phyloP scores from a whole-genome alignment of 1,139 yeast species.

The Hemisphaericaspora subhashii region DNA sequence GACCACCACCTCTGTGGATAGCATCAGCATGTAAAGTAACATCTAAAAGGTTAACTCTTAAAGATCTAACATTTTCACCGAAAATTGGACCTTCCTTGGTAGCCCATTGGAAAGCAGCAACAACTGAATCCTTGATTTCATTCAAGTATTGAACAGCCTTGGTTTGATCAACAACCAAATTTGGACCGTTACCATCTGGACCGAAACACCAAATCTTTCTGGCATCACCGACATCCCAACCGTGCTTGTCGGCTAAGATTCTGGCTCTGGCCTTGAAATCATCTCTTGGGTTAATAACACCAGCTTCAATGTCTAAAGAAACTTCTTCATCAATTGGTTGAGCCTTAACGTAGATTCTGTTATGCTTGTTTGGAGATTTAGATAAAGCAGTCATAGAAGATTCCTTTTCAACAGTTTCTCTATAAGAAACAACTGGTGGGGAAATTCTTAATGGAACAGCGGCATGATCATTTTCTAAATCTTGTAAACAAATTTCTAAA shows the following conservation, averaged over 20 bases:
- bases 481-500: constrained; percentile 95
- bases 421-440: constrained; percentile 97
- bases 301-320: constrained; percentile 86
- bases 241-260: constrained; percentile 97
- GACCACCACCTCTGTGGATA: constrained; percentile 99
- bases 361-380: constrained; percentile 99
- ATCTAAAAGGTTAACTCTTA: constrained; percentile 97
- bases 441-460: constrained; percentile 98
- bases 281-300: constrained; percentile 92
- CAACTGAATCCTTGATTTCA: constrained; percentile 99
- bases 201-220: constrained; percentile 99
- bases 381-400: constrained; percentile 96
- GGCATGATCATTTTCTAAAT: constrained; percentile 98
- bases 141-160: constrained; percentile 99
- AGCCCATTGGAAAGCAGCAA: constrained; percentile 99
- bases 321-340: constrained; percentile 95
- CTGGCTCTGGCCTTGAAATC: constrained; percentile 99
- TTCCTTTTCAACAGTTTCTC: constrained; percentile 95
- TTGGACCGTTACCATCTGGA: constrained; percentile 99
- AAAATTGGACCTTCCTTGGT: constrained; percentile 99
- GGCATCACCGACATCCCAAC: constrained; percentile 99
- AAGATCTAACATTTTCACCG: constrained; percentile 95
- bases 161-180: constrained; percentile 98
- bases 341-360: constrained; percentile 98
- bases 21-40: constrained; percentile 99